Conservation (phyloP, 2,329 filamentous ascomycete genomes). For the Aspergillus transmontanensis region DNA sequence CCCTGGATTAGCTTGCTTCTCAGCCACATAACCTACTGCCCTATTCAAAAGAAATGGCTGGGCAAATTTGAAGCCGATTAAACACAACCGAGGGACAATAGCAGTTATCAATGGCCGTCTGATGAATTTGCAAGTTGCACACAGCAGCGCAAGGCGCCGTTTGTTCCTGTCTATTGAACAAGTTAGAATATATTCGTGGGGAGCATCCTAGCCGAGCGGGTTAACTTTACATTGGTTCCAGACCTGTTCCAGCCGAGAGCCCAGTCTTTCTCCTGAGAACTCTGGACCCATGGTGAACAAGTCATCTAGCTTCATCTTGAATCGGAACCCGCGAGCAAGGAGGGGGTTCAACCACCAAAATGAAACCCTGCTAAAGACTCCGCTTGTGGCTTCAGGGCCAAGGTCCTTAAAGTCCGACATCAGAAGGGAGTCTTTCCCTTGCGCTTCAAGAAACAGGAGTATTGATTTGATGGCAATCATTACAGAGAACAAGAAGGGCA, state of each 20-base stretch:
- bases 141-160: not conserved
- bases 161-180: not conserved
- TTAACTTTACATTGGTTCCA: not conserved
- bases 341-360: not conserved
- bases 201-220: not conserved
- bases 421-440: not conserved
- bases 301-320: not conserved
- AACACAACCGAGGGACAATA: not conserved
- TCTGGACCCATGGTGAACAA: not conserved
- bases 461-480: not conserved
- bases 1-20: not conserved
- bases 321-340: not conserved
- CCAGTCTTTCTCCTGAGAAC: not conserved
- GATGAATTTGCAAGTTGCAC: not conserved
- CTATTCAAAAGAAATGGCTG: not conserved
- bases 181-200: not conserved
- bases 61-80: not conserved
- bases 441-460: not conserved
- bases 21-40: not conserved
- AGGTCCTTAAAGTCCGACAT: not conserved
- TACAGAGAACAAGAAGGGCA: not conserved
- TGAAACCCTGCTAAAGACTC: not conserved
- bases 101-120: not conserved
- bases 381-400: not conserved
- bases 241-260: not conserved